phyloP scores from a whole-genome alignment of 257 asterid genomes.

The Petunia axillaris region DNA sequence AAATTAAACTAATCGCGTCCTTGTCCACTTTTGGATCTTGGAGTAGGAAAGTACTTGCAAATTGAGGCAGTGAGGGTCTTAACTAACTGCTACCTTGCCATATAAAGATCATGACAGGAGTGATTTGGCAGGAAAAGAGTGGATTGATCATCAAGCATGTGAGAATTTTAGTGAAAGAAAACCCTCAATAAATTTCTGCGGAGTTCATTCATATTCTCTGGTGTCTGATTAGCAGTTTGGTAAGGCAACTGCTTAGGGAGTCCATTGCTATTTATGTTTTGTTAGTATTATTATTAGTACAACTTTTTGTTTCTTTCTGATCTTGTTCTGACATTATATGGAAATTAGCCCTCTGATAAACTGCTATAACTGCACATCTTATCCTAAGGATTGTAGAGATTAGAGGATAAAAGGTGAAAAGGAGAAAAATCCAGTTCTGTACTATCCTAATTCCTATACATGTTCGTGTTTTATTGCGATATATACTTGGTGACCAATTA shows the following conservation, averaged over 20 bases:
- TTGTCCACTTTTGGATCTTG: neutral
- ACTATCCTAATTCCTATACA: neutral
- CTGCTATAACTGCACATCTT: neutral
- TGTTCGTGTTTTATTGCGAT: neutral
- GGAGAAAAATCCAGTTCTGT: neutral
- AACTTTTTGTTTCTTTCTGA: neutral
- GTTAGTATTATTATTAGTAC: neutral
- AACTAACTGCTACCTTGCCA: neutral
- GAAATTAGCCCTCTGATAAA: neutral
- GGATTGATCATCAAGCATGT: neutral
- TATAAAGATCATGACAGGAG: constrained; percentile 2
- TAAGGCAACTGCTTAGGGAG: neutral
- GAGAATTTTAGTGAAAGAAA: neutral
- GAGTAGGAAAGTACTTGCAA: neutral
- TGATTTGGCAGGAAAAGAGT: neutral
- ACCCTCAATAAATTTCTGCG: neutral
- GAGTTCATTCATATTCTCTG: neutral
- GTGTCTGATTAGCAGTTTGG: neutral
- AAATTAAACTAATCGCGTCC: neutral
- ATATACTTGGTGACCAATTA: neutral
- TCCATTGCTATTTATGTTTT: neutral
- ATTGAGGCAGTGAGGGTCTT: neutral
- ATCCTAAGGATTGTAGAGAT: neutral
- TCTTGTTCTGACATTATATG: constrained; percentile 11
- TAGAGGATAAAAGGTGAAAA: neutral